Conservation (phyloP, 1,284 basidiomycete genomes). For the Tilletia caries region DNA sequence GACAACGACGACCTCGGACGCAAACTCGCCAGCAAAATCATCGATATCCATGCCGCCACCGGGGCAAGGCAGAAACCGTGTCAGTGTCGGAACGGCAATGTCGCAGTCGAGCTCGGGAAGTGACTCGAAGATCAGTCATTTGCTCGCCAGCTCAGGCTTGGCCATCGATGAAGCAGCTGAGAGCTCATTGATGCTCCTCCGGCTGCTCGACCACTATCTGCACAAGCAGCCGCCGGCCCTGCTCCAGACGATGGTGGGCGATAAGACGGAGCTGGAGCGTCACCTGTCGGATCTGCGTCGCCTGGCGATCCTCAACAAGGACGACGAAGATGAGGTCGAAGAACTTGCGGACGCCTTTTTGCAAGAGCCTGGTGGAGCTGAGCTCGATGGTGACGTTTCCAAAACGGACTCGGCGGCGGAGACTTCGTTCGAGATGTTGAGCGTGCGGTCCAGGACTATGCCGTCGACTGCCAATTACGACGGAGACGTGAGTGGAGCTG, state of each 20-base stretch:
- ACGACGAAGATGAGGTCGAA: background rate
- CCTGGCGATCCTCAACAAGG: background rate
- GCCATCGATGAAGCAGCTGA: background rate
- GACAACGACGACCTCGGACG: no score
- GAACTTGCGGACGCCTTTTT: background rate
- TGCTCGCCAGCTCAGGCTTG: background rate
- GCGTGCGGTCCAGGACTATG: background rate
- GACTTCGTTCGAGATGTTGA: background rate
- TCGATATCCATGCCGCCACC: constrained; percentile 8
- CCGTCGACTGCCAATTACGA: background rate
- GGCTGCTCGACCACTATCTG: background rate
- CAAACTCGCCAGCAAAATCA: background rate
- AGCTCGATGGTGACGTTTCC: background rate
- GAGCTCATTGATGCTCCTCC: background rate
- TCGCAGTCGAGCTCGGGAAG: background rate
- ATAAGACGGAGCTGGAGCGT: background rate
- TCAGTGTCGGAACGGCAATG: background rate
- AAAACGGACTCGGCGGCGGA: background rate
- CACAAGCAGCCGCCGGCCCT: background rate
- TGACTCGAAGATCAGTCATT: background rate
- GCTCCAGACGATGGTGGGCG: constrained; percentile 7
- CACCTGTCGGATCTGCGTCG: background rate
- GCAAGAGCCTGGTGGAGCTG: background rate
- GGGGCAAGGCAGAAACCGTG: background rate
- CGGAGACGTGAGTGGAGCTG: background rate